phyloP scores from a whole-genome alignment of 208 protist species.

The Wallacemonas rigidus region DNA sequence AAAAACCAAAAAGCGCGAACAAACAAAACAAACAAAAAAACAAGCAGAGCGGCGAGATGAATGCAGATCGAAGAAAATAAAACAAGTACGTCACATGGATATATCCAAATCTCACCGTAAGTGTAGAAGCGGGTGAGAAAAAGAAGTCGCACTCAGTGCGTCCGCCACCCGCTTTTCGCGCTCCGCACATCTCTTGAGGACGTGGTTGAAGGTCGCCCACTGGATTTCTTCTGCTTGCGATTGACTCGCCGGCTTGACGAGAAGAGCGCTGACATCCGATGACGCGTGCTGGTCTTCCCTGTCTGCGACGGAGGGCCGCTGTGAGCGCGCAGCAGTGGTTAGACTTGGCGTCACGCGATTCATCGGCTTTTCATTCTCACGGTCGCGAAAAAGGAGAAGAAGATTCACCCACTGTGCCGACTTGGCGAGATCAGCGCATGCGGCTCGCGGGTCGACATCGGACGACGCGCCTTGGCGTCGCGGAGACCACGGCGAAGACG shows the following conservation, averaged over 20 bases:
- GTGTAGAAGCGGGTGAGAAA: constrained; percentile 4
- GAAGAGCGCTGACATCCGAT: not conserved
- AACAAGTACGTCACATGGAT: not conserved
- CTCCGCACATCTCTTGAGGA: not conserved
- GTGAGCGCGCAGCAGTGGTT: no score
- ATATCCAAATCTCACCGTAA: not conserved
- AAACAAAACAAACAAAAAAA: constrained; percentile 8
- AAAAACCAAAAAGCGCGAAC: constrained; percentile 7
- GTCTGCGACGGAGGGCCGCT: not conserved
- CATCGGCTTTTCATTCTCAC: constrained; percentile 32
- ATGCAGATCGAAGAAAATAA: not conserved
- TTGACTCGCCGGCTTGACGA: not conserved
- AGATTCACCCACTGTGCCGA: constrained; percentile 31
- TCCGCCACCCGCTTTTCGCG: not conserved
- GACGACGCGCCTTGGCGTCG: no score
- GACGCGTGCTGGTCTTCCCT: not conserved
- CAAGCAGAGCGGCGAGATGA: not conserved
- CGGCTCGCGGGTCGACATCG: no score
- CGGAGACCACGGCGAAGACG: not conserved
- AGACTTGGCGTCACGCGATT: not conserved
- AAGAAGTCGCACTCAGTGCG: not conserved
- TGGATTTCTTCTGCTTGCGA: constrained; percentile 7
- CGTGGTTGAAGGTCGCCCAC: not conserved
- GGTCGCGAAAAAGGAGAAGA: constrained; percentile 39
- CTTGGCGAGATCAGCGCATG: not conserved